Evolutionary conservation across 805 yeast species (phyloP).

Genomic region (Candida nitratophila): DNA sequence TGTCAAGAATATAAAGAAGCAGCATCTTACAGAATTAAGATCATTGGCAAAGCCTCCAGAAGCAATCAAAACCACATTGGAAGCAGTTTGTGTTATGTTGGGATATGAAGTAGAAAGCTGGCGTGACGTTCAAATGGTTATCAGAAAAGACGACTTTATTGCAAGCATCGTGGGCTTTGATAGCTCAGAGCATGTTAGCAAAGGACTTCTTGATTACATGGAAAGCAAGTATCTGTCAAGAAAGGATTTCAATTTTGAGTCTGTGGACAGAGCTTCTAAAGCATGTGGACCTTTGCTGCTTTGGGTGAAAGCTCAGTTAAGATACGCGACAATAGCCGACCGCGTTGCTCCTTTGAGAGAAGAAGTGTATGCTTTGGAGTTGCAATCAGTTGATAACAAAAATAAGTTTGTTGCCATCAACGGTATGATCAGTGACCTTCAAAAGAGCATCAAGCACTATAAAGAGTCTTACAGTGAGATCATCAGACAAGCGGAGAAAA

Average conservation of each 20-base stretch:
- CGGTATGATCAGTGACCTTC: conserved; percentile 73
- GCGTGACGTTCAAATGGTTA: conserved; percentile 78
- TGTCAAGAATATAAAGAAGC: conserved; percentile 89
- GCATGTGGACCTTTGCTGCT: conserved; percentile 89
- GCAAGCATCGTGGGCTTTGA: conserved; percentile 72
- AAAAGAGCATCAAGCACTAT: conserved; percentile 57
- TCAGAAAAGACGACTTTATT: conserved; percentile 83
- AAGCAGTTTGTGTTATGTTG: conserved; percentile 77
- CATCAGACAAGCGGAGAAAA: conserved; percentile 73
- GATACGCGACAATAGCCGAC: conserved; percentile 64
- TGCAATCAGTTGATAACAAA: conserved; percentile 50
- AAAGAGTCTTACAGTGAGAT: conserved; percentile 62
- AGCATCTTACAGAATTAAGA: conserved; percentile 81
- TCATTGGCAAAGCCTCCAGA: conserved; percentile 90
- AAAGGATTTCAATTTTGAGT: conserved; percentile 59
- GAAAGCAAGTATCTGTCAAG: conserved; percentile 52
- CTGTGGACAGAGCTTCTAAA: conserved; percentile 83
- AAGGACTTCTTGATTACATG: conserved; percentile 48
- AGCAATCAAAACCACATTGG: conserved; percentile 77
- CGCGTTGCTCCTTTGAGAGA: conserved; percentile 64
- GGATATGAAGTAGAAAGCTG: conserved; percentile 64
- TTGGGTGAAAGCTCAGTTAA: conserved; percentile 89
- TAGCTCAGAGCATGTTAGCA: conserved; percentile 49
- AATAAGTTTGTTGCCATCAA: conserved; percentile 70
- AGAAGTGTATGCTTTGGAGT: conserved; percentile 58